A percentile compares a stretch with the other conserved stretches of the same genome.
phyloP scores from a whole-genome alignment of 2,329 filamentous ascomycete species.

The Clarireedia paspali region DNA sequence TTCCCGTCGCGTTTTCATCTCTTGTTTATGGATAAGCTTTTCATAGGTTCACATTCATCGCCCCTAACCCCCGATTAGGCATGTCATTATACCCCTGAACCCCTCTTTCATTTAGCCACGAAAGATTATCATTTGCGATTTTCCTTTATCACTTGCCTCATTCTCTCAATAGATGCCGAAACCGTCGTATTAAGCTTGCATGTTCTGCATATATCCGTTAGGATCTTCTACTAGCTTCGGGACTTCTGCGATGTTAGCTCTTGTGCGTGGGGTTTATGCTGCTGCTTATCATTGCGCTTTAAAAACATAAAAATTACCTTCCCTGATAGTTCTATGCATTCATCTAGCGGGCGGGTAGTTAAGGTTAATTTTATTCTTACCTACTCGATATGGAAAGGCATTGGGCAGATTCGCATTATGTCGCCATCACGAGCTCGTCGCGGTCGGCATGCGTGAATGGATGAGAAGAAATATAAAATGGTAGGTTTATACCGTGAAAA shows the following conservation, averaged over 20 bases:
- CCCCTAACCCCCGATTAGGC: neutral
- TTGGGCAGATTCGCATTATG: neutral
- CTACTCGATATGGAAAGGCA: neutral
- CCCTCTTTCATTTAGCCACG: neutral
- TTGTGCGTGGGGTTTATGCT: neutral
- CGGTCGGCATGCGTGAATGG: neutral
- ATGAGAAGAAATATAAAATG: neutral
- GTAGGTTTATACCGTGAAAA: too few species aligned
- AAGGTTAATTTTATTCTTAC: neutral
- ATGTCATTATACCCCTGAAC: neutral
- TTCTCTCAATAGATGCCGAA: neutral
- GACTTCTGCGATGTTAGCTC: neutral
- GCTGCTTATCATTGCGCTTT: neutral
- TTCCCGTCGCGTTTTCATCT: too few species aligned
- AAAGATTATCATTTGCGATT: constrained; percentile 5
- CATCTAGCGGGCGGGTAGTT: neutral
- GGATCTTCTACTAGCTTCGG: neutral
- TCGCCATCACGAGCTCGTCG: neutral
- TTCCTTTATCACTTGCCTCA: neutral
- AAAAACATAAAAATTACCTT: neutral
- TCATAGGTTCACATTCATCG: neutral
- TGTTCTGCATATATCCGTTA: neutral
- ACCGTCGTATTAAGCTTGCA: neutral
- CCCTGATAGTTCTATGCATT: neutral
- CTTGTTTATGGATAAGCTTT: too few species aligned